A percentile compares a stretch with the other conserved stretches of the same genome.
phyloP scores from a whole-genome alignment of 78 protist genomes.

The Acrasis kona region DNA sequence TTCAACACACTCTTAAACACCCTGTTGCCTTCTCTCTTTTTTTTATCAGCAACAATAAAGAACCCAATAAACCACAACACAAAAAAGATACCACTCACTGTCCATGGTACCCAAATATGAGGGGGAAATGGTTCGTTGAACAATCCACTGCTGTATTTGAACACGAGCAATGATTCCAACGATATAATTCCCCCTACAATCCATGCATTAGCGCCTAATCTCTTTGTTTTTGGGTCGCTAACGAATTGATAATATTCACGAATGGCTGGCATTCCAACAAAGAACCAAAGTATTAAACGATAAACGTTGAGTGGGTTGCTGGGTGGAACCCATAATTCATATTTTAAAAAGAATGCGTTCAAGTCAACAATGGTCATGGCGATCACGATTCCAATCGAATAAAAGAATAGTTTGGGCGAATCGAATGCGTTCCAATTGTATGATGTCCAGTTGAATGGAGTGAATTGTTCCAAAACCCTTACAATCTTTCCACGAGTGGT shows the following conservation, averaged over 20 bases:
- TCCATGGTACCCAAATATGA: background rate
- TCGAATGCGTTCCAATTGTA: conserved; percentile 50
- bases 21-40: no score
- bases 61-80: background rate
- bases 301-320: conserved; percentile 31
- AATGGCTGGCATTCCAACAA: conserved; percentile 49
- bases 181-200: conserved; percentile 28
- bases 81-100: conserved; percentile 1
- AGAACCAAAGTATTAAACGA: conserved; percentile 48
- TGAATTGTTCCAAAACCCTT: conserved; percentile 43
- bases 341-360: conserved; percentile 61
- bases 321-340: conserved; percentile 55
- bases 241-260: conserved; percentile 57
- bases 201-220: conserved; percentile 62
- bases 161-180: conserved; percentile 30
- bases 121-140: background rate
- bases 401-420: conserved; percentile 32
- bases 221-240: conserved; percentile 41
- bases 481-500: background rate
- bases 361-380: conserved; percentile 30
- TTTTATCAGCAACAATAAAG: background rate
- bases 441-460: conserved; percentile 28
- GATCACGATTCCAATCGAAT: conserved; percentile 9
- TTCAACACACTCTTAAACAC: no score
- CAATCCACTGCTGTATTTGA: conserved; percentile 47